Conservation (phyloP, 2,329 filamentous ascomycete species). For the Colletotrichum simmondsii region DNA sequence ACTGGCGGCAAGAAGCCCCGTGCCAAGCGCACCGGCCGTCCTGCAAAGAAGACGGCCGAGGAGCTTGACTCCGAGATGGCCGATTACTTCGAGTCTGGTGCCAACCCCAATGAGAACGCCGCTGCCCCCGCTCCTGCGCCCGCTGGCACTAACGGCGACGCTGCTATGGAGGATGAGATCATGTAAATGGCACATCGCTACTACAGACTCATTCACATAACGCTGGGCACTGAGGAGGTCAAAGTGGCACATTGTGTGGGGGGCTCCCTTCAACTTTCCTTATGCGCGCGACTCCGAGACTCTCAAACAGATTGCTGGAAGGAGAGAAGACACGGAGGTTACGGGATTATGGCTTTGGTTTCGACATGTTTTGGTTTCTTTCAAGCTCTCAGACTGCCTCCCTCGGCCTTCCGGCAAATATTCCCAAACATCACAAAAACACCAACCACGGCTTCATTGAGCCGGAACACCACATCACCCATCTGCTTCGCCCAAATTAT, state of each 20-base stretch:
- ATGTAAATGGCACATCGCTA: conserved; percentile 46
- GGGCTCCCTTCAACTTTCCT: conserved; percentile 22
- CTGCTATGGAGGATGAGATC: conserved; percentile 76
- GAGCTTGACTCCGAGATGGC: conserved; percentile 98
- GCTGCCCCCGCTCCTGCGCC: conserved; percentile 60
- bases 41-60: conserved; percentile 89
- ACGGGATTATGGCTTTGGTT: conserved; percentile 29
- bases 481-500: conserved; percentile 20
- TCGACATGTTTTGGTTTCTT: conserved; percentile 26
- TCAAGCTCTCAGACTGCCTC: conserved; percentile 28
- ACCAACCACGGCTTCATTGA: conserved; percentile 1
- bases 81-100: conserved; percentile 81
- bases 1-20: conserved; percentile 65
- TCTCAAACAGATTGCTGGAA: conserved; percentile 29
- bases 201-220: conserved; percentile 3
- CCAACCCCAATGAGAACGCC: conserved; percentile 53
- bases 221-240: background rate
- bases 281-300: conserved; percentile 18
- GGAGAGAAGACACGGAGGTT: conserved; percentile 14
- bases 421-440: conserved; percentile 22
- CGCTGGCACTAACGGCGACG: conserved; percentile 61
- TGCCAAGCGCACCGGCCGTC: conserved; percentile 68
- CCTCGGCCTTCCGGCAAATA: conserved; percentile 16
- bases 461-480: conserved; percentile 2
- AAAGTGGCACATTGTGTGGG: background rate